Base-by-base conservation (phyloP, 225 moss, liverwort and hornwort genomes). In the Sphagnum contortum region DNA sequence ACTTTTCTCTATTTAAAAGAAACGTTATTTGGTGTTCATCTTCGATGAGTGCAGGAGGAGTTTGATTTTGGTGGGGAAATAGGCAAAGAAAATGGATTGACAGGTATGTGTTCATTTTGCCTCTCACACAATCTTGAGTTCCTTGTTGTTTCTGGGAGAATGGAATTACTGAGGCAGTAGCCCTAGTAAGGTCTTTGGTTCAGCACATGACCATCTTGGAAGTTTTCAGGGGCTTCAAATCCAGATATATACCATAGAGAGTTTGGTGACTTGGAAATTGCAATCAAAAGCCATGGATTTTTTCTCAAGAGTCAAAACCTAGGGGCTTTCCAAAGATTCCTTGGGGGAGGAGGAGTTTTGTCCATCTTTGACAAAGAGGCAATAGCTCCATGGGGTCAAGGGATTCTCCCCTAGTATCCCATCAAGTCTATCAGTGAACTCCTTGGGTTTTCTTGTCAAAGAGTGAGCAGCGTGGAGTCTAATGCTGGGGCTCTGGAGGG, bases 61-160 rank as follows among this genome's bases (percentile, higher is more conserved):
- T 88, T 92, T 58, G 95, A 96, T 66, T 90, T 88, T 60, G 90
- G 86, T 67, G 95, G 88, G n/a, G 92, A 96, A 57, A 81, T 86
- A 56, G 88, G 77, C 48, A 82, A 83, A 57, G 95, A 88, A 57
- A 70, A 53, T 74, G 66, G 66, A 66, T 52, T 74, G 44, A 54
- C 80, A 79, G 74, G 76, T 76, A 56, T 14, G 49, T 5, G 47
- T 57, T 29, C 29, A 29, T 29, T 29, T 29, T 29, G 29, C 29
- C 44, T 3, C 7, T 14, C 12, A 6, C 45, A 2, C 49, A 52
- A 46, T 12, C 60, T 55, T 51, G 12, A 2, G 9, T 7, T 45
- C 9, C 7, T 10, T 44, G 10, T 7, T 55, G 10, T 4, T 59
- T 48, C 29, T 59, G 52, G 52, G 6, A 9, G 52, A 9, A 9